These are phyloP conservation scores for Globisporangium yorkense DNA, from an alignment of 352 stramenopile species.

Conservation along the genomic window DNA sequence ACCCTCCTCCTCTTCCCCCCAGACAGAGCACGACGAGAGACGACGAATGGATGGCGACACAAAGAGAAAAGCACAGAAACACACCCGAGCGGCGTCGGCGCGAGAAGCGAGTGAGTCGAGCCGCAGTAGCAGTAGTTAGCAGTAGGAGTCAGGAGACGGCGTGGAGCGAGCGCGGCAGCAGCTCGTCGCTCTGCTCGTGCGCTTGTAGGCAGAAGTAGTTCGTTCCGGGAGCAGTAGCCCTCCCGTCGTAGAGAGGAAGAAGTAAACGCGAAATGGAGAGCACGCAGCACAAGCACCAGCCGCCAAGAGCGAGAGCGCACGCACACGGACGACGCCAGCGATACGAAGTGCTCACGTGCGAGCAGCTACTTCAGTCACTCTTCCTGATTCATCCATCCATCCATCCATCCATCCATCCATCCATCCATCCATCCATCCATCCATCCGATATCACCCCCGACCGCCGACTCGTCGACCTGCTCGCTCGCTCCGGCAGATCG, in stretches of 20 bases:
- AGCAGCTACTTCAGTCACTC: neutral
- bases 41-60: neutral
- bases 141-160: constrained; percentile 1
- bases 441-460: neutral
- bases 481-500: neutral
- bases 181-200: neutral
- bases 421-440: neutral
- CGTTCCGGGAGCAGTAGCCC: neutral
- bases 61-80: constrained; percentile 10
- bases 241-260: neutral
- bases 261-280: constrained; percentile 1
- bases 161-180: neutral
- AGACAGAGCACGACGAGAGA: neutral
- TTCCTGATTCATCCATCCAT: neutral
- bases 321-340: too few relatives aligned
- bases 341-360: neutral
- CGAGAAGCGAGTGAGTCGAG: neutral
- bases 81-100: neutral
- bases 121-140: constrained; percentile 3
- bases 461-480: neutral
- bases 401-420: neutral
- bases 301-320: neutral
- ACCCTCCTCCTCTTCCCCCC: neutral
- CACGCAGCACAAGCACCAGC: neutral
- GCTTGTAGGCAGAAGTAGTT: constrained; percentile 2